Conservation (phyloP, 495 filamentous ascomycete species). For the Penicillium dipodomyicola region DNA sequence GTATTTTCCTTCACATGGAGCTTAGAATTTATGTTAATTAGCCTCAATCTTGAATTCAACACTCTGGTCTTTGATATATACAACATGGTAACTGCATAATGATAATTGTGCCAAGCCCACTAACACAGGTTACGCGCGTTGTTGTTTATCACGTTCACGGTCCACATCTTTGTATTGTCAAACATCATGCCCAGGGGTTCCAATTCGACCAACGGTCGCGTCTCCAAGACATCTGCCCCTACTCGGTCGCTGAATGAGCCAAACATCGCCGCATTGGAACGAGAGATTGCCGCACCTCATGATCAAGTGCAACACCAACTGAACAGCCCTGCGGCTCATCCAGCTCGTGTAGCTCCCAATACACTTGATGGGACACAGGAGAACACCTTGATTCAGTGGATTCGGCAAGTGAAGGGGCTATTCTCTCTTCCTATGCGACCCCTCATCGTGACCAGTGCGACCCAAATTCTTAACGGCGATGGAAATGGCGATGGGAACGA, state of each 20-base stretch:
- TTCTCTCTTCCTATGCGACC: background rate
- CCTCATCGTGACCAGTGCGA: background rate
- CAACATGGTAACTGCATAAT: too few species aligned
- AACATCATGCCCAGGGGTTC: background rate
- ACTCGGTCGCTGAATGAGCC: background rate
- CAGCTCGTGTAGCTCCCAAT: background rate
- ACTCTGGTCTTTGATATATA: too few species aligned
- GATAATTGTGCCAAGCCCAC: too few species aligned
- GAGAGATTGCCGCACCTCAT: background rate
- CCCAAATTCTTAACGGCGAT: background rate
- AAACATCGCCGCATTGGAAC: background rate
- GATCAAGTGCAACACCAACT: background rate
- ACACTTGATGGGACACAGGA: background rate
- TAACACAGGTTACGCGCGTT: too few species aligned
- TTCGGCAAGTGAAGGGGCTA: background rate
- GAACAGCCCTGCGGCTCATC: background rate
- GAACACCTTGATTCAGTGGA: background rate
- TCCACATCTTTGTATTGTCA: background rate
- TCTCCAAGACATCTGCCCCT: background rate
- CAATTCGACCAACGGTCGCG: background rate
- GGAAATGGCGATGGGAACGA: background rate
- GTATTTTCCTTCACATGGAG: too few species aligned
- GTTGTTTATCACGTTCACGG: background rate
- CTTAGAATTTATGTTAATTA: too few species aligned
- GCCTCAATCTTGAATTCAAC: too few species aligned